Percentiles rank a stretch among this genome's conserved stretches.
Conservation (phyloP, 2,329 filamentous ascomycete genomes). For the Xylariaceae sp. region DNA sequence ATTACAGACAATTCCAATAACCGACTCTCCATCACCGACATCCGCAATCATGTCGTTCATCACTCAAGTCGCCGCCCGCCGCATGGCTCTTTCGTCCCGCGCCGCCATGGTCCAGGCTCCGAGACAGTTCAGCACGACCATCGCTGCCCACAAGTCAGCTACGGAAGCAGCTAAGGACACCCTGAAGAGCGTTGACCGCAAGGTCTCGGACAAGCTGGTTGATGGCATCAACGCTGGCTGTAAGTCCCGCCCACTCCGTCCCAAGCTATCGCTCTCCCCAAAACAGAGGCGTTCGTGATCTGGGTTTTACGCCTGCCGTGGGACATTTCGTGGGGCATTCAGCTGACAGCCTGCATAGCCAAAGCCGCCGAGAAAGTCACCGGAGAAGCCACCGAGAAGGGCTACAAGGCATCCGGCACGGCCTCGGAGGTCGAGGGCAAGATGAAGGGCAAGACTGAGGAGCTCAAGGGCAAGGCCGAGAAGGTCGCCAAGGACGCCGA, state of each 20-base stretch:
- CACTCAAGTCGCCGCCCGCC: conserved; percentile 37
- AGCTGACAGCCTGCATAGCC: conserved; percentile 15
- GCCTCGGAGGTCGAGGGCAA: conserved; percentile 25
- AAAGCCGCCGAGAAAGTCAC: conserved; percentile 40
- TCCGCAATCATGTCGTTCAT: conserved; percentile 44
- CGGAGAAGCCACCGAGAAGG: conserved; percentile 31
- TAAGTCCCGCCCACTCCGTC: conserved; percentile 27
- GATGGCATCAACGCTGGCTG: conserved; percentile 52
- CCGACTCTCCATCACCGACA: no score
- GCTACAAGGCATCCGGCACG: conserved; percentile 27
- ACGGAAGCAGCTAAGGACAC: conserved; percentile 52
- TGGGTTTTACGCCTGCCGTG: no score
- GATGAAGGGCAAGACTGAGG: conserved; percentile 20
- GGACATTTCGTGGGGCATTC: no score
- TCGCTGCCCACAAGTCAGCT: conserved; percentile 38
- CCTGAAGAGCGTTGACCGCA: conserved; percentile 51
- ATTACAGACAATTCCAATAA: no score
- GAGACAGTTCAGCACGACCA: conserved; percentile 43
- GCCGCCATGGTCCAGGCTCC: conserved; percentile 31
- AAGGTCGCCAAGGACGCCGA: conserved; percentile 26
- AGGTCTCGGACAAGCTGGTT: conserved; percentile 53
- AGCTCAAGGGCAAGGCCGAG: conserved; percentile 30
- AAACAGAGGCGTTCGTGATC: no score
- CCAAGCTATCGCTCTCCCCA: no score
- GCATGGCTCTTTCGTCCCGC: conserved; percentile 29